Conservation (phyloP, 2,329 filamentous ascomycete genomes). For the Talaromyces marneffei region DNA sequence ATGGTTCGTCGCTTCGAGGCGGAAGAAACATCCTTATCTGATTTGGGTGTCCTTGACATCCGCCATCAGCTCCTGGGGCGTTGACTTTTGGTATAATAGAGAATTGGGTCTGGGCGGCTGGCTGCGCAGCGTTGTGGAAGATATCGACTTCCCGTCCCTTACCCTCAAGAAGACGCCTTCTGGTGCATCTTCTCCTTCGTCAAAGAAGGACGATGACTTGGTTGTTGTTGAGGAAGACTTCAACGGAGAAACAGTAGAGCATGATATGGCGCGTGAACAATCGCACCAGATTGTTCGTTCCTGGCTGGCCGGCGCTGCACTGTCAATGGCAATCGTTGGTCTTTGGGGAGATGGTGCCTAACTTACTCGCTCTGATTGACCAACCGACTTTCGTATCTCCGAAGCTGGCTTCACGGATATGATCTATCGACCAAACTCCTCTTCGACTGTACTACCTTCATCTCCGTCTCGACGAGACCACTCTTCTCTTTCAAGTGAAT, state of each 20-base stretch:
- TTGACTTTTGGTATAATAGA: slow-evolving; percentile 70
- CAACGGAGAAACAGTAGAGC: slow-evolving; percentile 43
- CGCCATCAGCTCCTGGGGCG: slow-evolving; percentile 41
- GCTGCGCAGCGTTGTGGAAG: slow-evolving; percentile 38
- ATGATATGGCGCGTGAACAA: slow-evolving; percentile 40
- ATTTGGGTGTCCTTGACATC: slow-evolving; percentile 71
- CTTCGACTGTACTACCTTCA: slow-evolving; percentile 10
- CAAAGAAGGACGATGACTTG: slow-evolving; percentile 34
- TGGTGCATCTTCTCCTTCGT: slow-evolving; percentile 17
- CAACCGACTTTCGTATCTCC: not conserved
- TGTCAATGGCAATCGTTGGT: slow-evolving; percentile 44
- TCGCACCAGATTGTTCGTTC: slow-evolving; percentile 34
- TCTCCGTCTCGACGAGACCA: not conserved
- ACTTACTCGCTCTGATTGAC: slow-evolving; percentile 3
- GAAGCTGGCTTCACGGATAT: slow-evolving; percentile 14
- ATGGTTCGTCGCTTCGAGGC: slow-evolving; percentile 67
- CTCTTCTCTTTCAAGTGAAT: slow-evolving; percentile 2
- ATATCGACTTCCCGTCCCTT: slow-evolving; percentile 26
- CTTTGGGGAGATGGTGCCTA: slow-evolving; percentile 43
- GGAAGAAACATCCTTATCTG: slow-evolving; percentile 79
- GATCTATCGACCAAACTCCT: not conserved
- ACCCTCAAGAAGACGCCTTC: slow-evolving; percentile 17
- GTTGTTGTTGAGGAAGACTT: slow-evolving; percentile 36
- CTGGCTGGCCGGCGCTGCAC: slow-evolving; percentile 37
- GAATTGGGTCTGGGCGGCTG: slow-evolving; percentile 46